These are phyloP conservation scores for Kwoniella sp. DNA, from an alignment of 768 basidiomycete genomes.

Conservation along the genomic window DNA sequence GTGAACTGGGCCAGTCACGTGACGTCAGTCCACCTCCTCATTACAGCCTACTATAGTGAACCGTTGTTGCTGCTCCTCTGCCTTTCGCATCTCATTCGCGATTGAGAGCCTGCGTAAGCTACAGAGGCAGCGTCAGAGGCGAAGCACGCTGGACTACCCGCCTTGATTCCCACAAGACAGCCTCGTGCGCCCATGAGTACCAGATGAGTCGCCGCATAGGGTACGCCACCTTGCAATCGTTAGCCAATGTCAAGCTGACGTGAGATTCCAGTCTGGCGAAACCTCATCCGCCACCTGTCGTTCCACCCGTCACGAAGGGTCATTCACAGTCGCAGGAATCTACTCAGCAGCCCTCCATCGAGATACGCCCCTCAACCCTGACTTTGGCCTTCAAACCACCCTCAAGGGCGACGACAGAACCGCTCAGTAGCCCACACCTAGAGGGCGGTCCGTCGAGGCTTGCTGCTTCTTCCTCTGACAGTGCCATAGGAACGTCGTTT, in stretches of 20 bases:
- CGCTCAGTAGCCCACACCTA: neutral
- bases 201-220: constrained; percentile 8
- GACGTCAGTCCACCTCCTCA: too few relatives aligned
- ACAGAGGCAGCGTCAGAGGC: too few relatives aligned
- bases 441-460: too few relatives aligned
- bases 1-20: too few relatives aligned
- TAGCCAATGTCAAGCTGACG: neutral
- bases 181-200: too few relatives aligned
- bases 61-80: too few relatives aligned
- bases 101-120: too few relatives aligned
- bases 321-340: constrained; percentile 10
- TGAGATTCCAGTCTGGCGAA: neutral
- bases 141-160: too few relatives aligned
- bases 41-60: too few relatives aligned
- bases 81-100: too few relatives aligned
- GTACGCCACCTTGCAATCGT: neutral
- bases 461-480: neutral
- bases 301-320: neutral
- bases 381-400: neutral
- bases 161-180: too few relatives aligned
- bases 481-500: neutral
- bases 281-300: neutral
- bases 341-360: constrained; percentile 21
- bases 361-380: constrained; percentile 1
- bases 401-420: neutral